Percentiles rank a stretch among this genome's conserved stretches.
Conservation (phyloP, 768 basidiomycete genomes). For the Favolaschia claudopus region DNA sequence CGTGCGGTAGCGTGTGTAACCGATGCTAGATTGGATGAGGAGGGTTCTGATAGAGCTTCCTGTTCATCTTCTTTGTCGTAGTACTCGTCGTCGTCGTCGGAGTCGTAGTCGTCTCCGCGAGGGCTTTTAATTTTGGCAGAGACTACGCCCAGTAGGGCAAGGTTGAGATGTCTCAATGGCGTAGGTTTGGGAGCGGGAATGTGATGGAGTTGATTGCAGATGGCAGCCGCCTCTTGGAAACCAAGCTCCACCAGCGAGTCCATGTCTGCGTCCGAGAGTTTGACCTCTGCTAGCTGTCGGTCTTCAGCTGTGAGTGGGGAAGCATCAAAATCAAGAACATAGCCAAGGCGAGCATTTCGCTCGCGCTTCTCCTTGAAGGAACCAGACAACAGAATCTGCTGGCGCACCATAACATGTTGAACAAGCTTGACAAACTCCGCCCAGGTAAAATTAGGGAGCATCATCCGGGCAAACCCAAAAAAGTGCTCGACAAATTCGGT, state of each 20-base stretch:
- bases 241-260: slow-evolving; percentile 18
- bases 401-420: slow-evolving; percentile 35
- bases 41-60: background rate
- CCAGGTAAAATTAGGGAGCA: slow-evolving; percentile 38
- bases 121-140: background rate
- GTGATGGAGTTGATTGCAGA: slow-evolving; percentile 25
- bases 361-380: slow-evolving; percentile 26
- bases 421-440: slow-evolving; percentile 34
- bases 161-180: background rate
- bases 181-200: slow-evolving; percentile 17
- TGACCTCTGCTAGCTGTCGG: background rate
- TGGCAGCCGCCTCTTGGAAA: slow-evolving; percentile 14
- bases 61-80: background rate
- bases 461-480: slow-evolving; percentile 33
- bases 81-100: slow-evolving; percentile 3
- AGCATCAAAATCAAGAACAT: slow-evolving; percentile 29
- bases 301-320: slow-evolving; percentile 14
- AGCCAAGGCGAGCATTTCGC: slow-evolving; percentile 23
- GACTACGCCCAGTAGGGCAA: slow-evolving; percentile 4
- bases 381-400: slow-evolving; percentile 33
- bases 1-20: slow-evolving; percentile 17
- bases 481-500: slow-evolving; percentile 39
- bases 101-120: background rate
- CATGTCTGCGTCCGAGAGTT: background rate
- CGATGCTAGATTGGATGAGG: background rate